A percentile compares a stretch with the other conserved stretches of the same genome.
phyloP scores from a whole-genome alignment of 176 grass and related monocot species.

The Bolboschoenus planiculmis region DNA sequence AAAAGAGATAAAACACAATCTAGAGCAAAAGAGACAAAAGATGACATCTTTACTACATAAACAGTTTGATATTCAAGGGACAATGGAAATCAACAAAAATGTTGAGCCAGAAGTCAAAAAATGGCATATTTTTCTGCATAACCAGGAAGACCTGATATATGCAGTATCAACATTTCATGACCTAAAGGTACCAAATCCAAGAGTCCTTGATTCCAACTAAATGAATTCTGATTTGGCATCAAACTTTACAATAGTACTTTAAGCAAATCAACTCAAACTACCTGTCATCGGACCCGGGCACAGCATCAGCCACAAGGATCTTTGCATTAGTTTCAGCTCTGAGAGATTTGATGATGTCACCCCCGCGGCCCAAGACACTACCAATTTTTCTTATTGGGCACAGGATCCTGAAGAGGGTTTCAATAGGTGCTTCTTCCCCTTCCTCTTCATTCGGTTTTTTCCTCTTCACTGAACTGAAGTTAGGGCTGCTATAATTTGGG shows the following conservation, averaged over 20 bases:
- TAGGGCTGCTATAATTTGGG: not conserved
- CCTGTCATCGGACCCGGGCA: constrained; percentile 90
- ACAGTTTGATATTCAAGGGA: not conserved
- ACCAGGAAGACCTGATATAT: not conserved
- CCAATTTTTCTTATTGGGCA: constrained; percentile 91
- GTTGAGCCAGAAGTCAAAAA: not conserved
- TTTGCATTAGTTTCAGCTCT: constrained; percentile 90
- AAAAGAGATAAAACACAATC: not conserved
- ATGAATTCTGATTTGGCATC: not conserved
- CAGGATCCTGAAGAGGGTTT: constrained; percentile 85
- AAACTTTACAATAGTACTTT: not conserved
- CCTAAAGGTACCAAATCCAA: not conserved
- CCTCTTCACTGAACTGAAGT: constrained; percentile 58
- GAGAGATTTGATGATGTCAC: constrained; percentile 77
- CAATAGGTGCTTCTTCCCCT: constrained; percentile 51
- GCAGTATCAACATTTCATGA: not conserved
- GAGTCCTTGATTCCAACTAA: not conserved
- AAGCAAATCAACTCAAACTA: not conserved
- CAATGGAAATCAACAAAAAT: not conserved
- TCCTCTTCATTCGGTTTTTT: constrained; percentile 49
- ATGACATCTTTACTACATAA: not conserved
- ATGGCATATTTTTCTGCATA: not conserved
- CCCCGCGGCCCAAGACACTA: constrained; percentile 77
- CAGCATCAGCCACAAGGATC: constrained; percentile 91
- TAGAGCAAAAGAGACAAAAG: not conserved